Conservation (phyloP, 768 basidiomycete species). For the Asterophora lycoperdoides region DNA sequence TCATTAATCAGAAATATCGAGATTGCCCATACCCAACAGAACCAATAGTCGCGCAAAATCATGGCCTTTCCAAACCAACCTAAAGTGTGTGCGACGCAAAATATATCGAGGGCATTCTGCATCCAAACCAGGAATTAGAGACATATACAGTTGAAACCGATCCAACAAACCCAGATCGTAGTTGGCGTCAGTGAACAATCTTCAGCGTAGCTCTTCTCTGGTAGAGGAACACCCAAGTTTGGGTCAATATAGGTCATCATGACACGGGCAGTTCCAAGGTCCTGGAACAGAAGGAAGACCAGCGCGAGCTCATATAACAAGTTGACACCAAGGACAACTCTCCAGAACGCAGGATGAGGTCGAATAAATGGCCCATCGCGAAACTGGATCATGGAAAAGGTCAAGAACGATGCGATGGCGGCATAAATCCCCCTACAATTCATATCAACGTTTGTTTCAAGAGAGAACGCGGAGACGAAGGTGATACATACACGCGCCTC, state of each 20-base stretch:
- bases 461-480: neutral
- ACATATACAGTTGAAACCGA: neutral
- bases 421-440: constrained; percentile 69
- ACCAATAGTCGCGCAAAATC: constrained; percentile 90
- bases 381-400: constrained; percentile 85
- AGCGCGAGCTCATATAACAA: constrained; percentile 78
- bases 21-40: constrained; percentile 69
- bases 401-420: constrained; percentile 65
- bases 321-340: constrained; percentile 74
- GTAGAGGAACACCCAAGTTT: constrained; percentile 63
- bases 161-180: constrained; percentile 60
- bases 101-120: constrained; percentile 80
- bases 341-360: constrained; percentile 86
- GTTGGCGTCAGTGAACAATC: constrained; percentile 60
- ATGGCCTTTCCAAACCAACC: constrained; percentile 93
- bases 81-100: constrained; percentile 79
- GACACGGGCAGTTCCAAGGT: constrained; percentile 65
- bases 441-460: constrained; percentile 7
- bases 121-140: constrained; percentile 1
- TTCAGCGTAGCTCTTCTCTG: constrained; percentile 85
- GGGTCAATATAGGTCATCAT: constrained; percentile 83
- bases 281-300: constrained; percentile 85
- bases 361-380: constrained; percentile 87
- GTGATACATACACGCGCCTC: constrained; percentile 60
- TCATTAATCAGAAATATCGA: neutral